Evolutionary conservation across 345 rosid genomes (phyloP).

Genomic region (Erucastrum elatum): DNA sequence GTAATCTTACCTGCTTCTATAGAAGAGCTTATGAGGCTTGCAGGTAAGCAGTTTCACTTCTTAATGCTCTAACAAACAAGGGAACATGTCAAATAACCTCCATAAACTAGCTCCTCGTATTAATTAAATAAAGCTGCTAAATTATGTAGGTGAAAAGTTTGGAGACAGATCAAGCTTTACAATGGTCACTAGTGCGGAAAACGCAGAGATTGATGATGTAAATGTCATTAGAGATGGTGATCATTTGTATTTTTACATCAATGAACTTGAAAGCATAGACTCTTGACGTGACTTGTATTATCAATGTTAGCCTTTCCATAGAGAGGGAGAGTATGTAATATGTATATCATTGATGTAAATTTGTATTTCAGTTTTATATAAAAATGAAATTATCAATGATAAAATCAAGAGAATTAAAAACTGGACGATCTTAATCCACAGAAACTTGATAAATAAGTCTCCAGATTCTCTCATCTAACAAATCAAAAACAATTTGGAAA

Average conservation of each 20-base stretch:
- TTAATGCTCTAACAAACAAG: neutral
- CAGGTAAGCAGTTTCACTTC: slow-evolving; percentile 59
- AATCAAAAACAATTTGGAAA: neutral
- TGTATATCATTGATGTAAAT: slow-evolving; percentile 5
- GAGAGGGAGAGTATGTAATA: neutral
- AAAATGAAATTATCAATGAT: neutral
- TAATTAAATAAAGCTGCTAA: neutral
- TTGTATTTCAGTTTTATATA: neutral
- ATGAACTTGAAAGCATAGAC: neutral
- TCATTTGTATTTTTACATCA: slow-evolving; percentile 68
- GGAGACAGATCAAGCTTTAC: slow-evolving; percentile 48
- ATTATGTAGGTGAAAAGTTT: slow-evolving; percentile 70
- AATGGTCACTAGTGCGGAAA: slow-evolving; percentile 61
- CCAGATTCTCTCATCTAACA: neutral
- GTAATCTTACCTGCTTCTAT: slow-evolving; percentile 76
- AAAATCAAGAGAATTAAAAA: neutral
- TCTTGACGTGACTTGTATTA: slow-evolving; percentile 13
- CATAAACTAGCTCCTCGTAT: neutral
- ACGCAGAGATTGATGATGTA: slow-evolving; percentile 82
- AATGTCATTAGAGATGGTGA: slow-evolving; percentile 89
- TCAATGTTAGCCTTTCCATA: neutral
- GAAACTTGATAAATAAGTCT: neutral
- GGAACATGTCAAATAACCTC: neutral
- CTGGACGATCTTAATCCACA: neutral
- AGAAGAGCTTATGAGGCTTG: slow-evolving; percentile 68